These are phyloP conservation scores for Eucalyptus victrix DNA, from an alignment of 345 rosid species.

Conservation along the genomic window DNA sequence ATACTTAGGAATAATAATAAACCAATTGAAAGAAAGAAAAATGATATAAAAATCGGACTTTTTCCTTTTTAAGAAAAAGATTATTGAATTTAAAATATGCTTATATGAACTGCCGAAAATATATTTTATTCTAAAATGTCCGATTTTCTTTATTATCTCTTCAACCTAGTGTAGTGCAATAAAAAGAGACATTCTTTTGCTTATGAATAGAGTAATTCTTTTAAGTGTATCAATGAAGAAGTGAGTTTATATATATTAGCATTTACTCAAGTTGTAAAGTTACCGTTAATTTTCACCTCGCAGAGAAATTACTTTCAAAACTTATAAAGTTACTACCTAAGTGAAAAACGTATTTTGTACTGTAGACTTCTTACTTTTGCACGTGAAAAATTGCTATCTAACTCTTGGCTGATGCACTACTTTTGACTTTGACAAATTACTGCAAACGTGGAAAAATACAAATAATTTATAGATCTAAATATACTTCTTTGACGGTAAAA, in stretches of 20 bases:
- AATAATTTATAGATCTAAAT: not conserved
- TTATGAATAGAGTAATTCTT: not conserved
- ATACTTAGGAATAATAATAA: not conserved
- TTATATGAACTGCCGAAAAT: not conserved
- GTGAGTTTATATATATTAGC: not conserved
- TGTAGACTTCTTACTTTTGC: not conserved
- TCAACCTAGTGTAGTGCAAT: not conserved
- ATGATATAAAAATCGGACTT: not conserved
- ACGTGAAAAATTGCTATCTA: not conserved
- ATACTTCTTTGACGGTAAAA: not conserved
- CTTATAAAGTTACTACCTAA: not conserved
- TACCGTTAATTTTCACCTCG: not conserved
- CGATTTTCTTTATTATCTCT: not conserved
- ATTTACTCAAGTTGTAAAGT: not conserved
- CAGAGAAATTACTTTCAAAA: not conserved
- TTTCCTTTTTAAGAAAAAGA: not conserved
- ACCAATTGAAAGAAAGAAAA: not conserved
- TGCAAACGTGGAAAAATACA: not conserved
- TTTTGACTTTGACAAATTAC: not conserved
- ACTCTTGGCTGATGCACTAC: not conserved
- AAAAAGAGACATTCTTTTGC: not conserved
- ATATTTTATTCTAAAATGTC: not conserved
- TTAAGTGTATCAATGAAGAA: not conserved
- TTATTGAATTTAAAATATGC: not conserved
- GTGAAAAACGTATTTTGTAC: not conserved